phyloP scores from a whole-genome alignment of 192 early-diverging fungal species.

The Entophlyctis helioformis region DNA sequence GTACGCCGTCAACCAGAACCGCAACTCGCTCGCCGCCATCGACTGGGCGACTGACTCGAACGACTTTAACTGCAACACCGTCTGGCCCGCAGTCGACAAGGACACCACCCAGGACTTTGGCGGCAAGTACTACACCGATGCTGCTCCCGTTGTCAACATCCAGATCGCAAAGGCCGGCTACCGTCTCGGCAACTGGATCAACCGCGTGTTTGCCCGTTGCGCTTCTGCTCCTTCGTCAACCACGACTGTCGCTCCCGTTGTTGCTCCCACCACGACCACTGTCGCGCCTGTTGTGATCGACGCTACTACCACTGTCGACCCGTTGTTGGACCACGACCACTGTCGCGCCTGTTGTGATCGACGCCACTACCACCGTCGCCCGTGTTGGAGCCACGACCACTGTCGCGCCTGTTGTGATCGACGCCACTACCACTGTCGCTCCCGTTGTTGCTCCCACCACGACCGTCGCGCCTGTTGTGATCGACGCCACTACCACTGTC shows the following conservation, averaged over 20 bases:
- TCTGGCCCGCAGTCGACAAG: constrained; percentile 8
- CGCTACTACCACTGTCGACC: not conserved
- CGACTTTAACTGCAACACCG: constrained; percentile 14
- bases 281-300: not conserved
- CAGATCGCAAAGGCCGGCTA: constrained; percentile 28
- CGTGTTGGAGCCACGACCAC: no score
- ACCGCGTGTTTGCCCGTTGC: constrained; percentile 6
- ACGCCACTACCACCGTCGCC: no score
- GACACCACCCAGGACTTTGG: constrained; percentile 5
- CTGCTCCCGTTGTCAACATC: constrained; percentile 7
- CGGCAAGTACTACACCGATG: constrained; percentile 10
- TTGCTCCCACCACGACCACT: not conserved
- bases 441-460: no score
- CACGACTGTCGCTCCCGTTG: not conserved
- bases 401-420: no score
- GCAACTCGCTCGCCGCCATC: constrained; percentile 5
- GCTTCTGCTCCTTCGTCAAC: not conserved
- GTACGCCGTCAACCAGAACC: no score
- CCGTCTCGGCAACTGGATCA: constrained; percentile 16
- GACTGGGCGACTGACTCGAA: constrained; percentile 20
- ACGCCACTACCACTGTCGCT: no score
- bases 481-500: no score
- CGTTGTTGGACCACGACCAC: no score
- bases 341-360: no score
- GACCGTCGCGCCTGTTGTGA: no score